phyloP scores from a whole-genome alignment of 202 grass and related monocot genomes.

The Miscanthus sacchariflorus region DNA sequence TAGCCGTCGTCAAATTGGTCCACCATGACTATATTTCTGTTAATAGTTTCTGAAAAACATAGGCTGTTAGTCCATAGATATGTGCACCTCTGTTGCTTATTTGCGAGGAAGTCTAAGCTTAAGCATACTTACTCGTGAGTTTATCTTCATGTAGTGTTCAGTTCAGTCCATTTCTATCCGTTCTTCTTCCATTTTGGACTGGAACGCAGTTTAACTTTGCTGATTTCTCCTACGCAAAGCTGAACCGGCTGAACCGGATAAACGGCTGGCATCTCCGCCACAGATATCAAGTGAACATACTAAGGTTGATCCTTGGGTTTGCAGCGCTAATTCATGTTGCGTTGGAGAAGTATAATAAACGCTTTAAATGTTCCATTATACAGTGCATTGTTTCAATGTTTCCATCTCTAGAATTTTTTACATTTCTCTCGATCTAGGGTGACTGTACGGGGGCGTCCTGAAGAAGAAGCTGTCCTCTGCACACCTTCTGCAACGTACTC shows the following conservation, averaged over 20 bases:
- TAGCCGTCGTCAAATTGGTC: not conserved
- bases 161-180: not conserved
- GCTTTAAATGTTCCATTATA: not conserved
- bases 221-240: not conserved
- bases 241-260: not conserved
- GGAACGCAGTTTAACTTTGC: not conserved
- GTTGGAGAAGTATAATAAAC: not conserved
- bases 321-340: not conserved
- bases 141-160: not conserved
- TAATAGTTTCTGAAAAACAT: not conserved
- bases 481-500: conserved; percentile 82
- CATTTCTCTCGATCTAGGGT: conserved; percentile 51
- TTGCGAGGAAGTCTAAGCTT: not conserved
- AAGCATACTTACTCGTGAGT: not conserved
- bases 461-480: conserved; percentile 97
- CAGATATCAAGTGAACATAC: not conserved
- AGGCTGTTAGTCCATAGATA: not conserved
- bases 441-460: conserved; percentile 64
- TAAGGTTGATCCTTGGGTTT: not conserved
- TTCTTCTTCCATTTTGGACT: not conserved
- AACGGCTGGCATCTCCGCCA: not conserved
- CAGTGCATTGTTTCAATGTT: not conserved
- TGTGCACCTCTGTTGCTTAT: not conserved
- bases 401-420: not conserved
- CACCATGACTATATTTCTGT: not conserved